phyloP scores from a whole-genome alignment of 441 rosid genomes.

The Bocquillonia castaneifolia region DNA sequence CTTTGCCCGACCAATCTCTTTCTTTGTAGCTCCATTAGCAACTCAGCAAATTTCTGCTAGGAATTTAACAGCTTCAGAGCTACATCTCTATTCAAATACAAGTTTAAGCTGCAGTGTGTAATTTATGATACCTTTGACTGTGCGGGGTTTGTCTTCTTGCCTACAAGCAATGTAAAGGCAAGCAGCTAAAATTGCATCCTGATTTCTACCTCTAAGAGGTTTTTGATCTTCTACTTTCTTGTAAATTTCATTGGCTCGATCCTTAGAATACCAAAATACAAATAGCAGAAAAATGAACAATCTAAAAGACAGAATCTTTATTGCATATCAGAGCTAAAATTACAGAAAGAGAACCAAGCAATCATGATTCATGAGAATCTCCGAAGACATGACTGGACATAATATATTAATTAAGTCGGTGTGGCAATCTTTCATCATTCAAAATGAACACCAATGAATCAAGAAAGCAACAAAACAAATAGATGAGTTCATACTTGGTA shows the following conservation, averaged over 20 bases:
- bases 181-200: conserved; percentile 28
- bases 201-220: conserved; percentile 25
- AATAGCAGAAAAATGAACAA: not conserved
- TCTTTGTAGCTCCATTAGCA: conserved; percentile 29
- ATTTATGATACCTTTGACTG: conserved; percentile 27
- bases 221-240: conserved; percentile 25
- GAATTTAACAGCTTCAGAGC: conserved; percentile 3
- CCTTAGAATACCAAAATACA: not conserved
- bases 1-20: conserved; percentile 32
- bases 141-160: conserved; percentile 36
- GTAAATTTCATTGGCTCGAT: conserved; percentile 30
- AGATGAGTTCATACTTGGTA: no score
- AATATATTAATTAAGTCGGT: no score
- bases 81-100: not conserved
- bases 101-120: not conserved
- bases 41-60: conserved; percentile 21
- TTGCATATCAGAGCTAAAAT: not conserved
- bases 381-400: no score
- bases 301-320: not conserved
- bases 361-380: no score
- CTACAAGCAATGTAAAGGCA: conserved; percentile 31
- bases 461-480: no score
- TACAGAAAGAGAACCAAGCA: no score
- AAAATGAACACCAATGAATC: no score
- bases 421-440: no score